Base-by-base conservation (phyloP, 2,329 filamentous ascomycete genomes). In the Dothidotthia symphoricarpi region DNA sequence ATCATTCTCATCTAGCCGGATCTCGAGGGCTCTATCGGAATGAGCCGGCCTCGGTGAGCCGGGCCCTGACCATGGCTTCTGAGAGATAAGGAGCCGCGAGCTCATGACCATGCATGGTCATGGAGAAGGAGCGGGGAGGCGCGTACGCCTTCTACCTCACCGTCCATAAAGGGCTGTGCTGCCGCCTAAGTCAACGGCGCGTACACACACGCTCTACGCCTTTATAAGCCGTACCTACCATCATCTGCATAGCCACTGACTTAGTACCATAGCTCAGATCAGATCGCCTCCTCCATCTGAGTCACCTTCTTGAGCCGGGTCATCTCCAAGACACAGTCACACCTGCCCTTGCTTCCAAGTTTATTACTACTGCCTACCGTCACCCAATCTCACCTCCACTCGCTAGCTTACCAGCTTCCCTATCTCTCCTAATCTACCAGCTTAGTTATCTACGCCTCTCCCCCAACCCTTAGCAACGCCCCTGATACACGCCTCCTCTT, bases 291-390 rank as follows among this genome's bases (percentile, higher is more conserved):
- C 19, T 44, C 41, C 36, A 36, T 50, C 53, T 64, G 59, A 65
- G 55, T 63, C 60, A 64, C 57, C 47, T 42, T 41, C 46, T 34
- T 43, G 55, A 64, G n/a, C n/a, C n/a, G n/a, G n/a, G 61, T 65
- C 61, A 65, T 57, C 43, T 40, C 47, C 50, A 52, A 57, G 55
- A 59, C 61, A 63, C 53, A 55, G 55, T 57, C 56, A 52, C 53
- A 38, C 61, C 58, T 59, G 49, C 51, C 49, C 41, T 41, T 40
- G 34, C 27, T 43, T 34, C 36, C 44, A 36, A 39, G 34, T 47
- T 47, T 62, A 56, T 61, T 57, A 58, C 60, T 57, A 58, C 48
- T 58, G 43, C 51, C 51, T 52, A 41, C 49, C 41, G 31, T n/a
- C n/a, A n/a, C n/a, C n/a, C n/a, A n/a, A n/a, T n/a, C 41, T 22